Percentiles rank a stretch among this genome's conserved stretches.
Evolutionary conservation across 2,329 filamentous ascomycete genomes (phyloP).

Genomic region (Metarhizium guizhouense): DNA sequence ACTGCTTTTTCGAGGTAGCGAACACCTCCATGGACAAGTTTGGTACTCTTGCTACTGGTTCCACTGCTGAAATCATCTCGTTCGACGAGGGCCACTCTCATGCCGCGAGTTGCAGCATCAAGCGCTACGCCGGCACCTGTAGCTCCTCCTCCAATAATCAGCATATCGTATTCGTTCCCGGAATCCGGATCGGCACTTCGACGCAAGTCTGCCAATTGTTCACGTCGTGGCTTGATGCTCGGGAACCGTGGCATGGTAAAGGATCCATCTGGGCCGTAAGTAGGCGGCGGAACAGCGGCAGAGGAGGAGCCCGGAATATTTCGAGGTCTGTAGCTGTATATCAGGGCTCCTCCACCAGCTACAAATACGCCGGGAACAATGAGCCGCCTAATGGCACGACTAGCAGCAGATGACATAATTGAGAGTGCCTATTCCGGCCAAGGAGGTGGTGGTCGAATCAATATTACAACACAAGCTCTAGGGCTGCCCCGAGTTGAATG

Average conservation of each 20-base stretch:
- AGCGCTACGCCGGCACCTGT: conserved; percentile 58
- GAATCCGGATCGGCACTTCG: conserved; percentile 17
- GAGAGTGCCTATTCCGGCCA: neutral
- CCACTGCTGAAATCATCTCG: conserved; percentile 66
- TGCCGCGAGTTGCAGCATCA: conserved; percentile 60
- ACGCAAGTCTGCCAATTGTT: conserved; percentile 55
- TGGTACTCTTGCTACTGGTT: conserved; percentile 68
- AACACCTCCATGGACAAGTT: conserved; percentile 69
- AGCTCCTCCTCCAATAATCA: conserved; percentile 50
- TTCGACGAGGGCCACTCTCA: conserved; percentile 65
- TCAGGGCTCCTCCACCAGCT: conserved; percentile 25
- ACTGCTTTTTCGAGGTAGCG: conserved; percentile 68
- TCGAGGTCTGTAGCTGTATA: conserved; percentile 55
- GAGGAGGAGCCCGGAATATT: conserved; percentile 63
- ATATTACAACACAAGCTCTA: no score
- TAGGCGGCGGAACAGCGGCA: conserved; percentile 60
- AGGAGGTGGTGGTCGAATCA: no score
- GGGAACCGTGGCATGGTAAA: conserved; percentile 61
- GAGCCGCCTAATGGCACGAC: conserved; percentile 30
- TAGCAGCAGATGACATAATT: conserved; percentile 1
- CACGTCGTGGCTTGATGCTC: conserved; percentile 44
- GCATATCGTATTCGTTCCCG: conserved; percentile 52
- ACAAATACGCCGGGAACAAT: conserved; percentile 30
- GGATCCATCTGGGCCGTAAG: conserved; percentile 57
- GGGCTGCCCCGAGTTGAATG: no score